Conservation (phyloP, 208 protist genomes). For the Trypanosoma cruzi region DNA sequence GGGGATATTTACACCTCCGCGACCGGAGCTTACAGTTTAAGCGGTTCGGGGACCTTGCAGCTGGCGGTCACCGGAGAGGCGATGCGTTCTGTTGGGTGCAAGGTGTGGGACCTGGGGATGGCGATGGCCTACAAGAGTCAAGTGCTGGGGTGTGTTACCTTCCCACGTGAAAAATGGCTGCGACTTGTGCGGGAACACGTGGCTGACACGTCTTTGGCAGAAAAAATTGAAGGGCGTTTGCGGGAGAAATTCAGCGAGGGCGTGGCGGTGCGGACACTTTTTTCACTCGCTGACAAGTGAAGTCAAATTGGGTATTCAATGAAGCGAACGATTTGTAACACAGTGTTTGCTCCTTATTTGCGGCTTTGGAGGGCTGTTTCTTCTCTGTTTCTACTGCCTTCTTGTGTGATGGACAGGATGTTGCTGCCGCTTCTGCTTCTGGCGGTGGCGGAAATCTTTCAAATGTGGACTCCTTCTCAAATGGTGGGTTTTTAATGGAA, state of each 20-base stretch:
- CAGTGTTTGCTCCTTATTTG: too few relatives aligned
- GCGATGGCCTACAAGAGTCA: constrained; percentile 74
- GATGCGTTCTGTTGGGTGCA: constrained; percentile 57
- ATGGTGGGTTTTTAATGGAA: too few relatives aligned
- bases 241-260: constrained; percentile 20
- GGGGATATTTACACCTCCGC: constrained; percentile 87
- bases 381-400: background rate
- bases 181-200: constrained; percentile 31
- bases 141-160: constrained; percentile 31
- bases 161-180: constrained; percentile 56
- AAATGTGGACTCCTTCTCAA: too few relatives aligned
- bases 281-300: background rate
- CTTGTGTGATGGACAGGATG: too few relatives aligned
- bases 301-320: background rate
- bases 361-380: background rate
- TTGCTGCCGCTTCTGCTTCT: too few relatives aligned
- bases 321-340: too few relatives aligned
- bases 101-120: constrained; percentile 92
- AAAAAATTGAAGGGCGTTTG: constrained; percentile 26
- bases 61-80: constrained; percentile 53
- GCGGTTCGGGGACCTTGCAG: constrained; percentile 72
- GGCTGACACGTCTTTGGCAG: constrained; percentile 9
- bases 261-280: constrained; percentile 26
- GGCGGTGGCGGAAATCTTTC: too few relatives aligned
- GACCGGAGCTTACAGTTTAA: constrained; percentile 76